Percentiles rank a stretch among this genome's conserved stretches.
phyloP scores from a whole-genome alignment of 163 green algal genomes.

The Coccomyxa subellipsoidea region DNA sequence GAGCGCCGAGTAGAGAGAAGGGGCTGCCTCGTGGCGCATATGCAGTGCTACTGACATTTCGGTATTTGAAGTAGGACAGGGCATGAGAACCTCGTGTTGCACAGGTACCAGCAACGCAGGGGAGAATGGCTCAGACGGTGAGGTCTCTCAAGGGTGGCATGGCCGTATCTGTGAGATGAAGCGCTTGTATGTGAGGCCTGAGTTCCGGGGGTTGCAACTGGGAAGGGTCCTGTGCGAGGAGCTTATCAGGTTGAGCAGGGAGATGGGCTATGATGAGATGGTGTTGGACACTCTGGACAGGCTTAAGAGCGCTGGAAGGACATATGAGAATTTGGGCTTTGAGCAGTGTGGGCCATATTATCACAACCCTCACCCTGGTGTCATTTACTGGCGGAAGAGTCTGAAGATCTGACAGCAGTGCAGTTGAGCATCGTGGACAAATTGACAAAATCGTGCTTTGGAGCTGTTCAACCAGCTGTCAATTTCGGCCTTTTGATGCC shows the following conservation, averaged over 20 bases:
- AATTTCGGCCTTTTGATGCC: too few species aligned
- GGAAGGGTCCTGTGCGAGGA: not conserved
- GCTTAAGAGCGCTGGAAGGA: not conserved
- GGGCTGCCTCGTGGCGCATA: too few species aligned
- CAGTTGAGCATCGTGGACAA: too few species aligned
- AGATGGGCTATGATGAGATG: not conserved
- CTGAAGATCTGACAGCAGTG: not conserved
- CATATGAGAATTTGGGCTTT: not conserved
- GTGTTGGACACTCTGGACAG: not conserved
- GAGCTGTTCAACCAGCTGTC: too few species aligned
- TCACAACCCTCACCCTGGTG: not conserved
- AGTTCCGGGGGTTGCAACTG: not conserved
- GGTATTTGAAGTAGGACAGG: too few species aligned
- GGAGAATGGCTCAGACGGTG: not conserved
- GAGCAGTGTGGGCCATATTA: not conserved
- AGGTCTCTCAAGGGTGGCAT: not conserved
- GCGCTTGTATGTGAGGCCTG: not conserved
- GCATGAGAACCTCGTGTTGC: not conserved
- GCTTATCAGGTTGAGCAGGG: not conserved
- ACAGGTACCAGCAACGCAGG: not conserved
- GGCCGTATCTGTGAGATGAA: not conserved
- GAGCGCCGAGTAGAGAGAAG: too few species aligned
- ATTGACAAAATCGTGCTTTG: too few species aligned
- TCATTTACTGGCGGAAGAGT: not conserved
- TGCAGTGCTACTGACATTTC: too few species aligned